Evolutionary conservation across 306 rosid species (phyloP).

Genomic region (Coriaria nepalensis): DNA sequence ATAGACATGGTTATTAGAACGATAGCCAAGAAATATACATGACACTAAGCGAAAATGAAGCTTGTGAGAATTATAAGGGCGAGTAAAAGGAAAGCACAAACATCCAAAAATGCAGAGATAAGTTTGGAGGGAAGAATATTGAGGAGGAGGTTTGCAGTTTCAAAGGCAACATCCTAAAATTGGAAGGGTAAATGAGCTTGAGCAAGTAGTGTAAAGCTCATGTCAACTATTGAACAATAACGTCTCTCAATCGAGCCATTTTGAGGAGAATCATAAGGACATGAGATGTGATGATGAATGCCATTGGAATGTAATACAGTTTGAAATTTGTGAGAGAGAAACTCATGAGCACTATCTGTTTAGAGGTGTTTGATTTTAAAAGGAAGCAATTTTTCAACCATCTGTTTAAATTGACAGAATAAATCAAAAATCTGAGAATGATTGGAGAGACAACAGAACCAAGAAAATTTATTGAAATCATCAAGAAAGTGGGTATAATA

Average conservation of each 20-base stretch:
- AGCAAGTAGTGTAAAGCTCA: neutral
- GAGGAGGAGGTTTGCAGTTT: neutral
- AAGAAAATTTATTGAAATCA: neutral
- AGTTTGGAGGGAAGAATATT: neutral
- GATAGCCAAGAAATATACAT: neutral
- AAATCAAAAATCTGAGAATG: neutral
- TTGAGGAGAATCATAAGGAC: slow-evolving; percentile 1
- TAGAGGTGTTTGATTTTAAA: too few species aligned
- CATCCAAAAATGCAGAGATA: neutral
- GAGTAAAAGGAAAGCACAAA: too few species aligned
- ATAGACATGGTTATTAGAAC: neutral
- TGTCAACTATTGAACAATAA: neutral
- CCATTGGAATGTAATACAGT: too few species aligned
- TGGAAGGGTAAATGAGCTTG: neutral
- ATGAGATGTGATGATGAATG: neutral
- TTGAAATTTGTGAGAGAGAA: too few species aligned
- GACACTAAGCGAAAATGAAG: neutral
- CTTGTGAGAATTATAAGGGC: neutral
- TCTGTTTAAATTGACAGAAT: neutral
- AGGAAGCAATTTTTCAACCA: too few species aligned
- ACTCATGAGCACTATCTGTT: too few species aligned
- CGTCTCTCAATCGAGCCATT: neutral
- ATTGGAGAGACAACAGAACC: neutral
- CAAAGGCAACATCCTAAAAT: neutral
- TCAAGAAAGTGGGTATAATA: neutral